These are phyloP conservation scores for Ophiocordyceps polyrhachis-furcata DNA, from an alignment of 2,329 filamentous ascomycete genomes.

Conservation along the genomic window DNA sequence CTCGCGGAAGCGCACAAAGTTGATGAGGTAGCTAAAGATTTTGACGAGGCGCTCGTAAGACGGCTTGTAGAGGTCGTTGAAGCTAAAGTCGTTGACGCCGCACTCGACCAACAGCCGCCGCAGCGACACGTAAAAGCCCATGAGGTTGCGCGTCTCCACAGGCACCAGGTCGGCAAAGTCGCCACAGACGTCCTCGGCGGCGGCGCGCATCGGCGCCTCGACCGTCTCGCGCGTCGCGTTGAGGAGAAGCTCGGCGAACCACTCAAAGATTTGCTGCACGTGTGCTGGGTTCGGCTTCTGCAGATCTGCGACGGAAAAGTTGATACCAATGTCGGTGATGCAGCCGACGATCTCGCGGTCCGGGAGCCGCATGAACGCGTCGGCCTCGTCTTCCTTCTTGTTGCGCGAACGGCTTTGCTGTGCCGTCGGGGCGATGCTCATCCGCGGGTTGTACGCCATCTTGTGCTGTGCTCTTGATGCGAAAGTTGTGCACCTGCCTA, in stretches of 20 bases:
- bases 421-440: conserved; percentile 38
- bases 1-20: conserved; percentile 94
- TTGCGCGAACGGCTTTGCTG: conserved; percentile 29
- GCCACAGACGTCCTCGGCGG: conserved; percentile 70
- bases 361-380: conserved; percentile 40
- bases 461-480: background rate
- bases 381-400: conserved; percentile 40
- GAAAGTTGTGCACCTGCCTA: too few relatives aligned
- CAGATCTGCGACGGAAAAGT: conserved; percentile 69
- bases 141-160: conserved; percentile 74
- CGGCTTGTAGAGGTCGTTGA: conserved; percentile 78
- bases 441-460: conserved; percentile 41
- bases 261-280: conserved; percentile 95
- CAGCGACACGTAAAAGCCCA: conserved; percentile 86
- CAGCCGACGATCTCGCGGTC: conserved; percentile 82
- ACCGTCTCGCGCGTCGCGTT: conserved; percentile 87
- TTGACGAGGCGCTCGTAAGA: conserved; percentile 80
- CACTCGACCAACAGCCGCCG: conserved; percentile 68
- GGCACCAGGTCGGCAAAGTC: conserved; percentile 74
- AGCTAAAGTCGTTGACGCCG: conserved; percentile 83
- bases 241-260: conserved; percentile 86
- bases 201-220: conserved; percentile 86
- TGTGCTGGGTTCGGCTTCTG: conserved; percentile 87
- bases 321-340: conserved; percentile 91
- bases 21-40: conserved; percentile 96